Evolutionary conservation across 768 basidiomycete genomes (phyloP).

Genomic region (Leccinum subtestaceum): DNA sequence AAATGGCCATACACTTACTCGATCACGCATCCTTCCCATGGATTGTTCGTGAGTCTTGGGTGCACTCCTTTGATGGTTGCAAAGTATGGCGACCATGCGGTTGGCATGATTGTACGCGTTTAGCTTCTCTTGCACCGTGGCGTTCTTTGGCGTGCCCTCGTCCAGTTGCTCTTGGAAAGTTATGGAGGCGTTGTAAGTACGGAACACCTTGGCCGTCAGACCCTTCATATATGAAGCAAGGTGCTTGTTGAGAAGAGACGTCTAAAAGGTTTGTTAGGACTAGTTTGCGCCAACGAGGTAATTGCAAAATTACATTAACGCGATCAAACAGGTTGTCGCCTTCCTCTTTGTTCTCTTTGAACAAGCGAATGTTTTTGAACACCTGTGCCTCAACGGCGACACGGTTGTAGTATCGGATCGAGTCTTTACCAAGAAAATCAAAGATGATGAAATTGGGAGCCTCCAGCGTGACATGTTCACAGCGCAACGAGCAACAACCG

Average conservation of each 20-base stretch:
- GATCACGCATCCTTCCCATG: slow-evolving; percentile 92
- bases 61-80: slow-evolving; percentile 96
- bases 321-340: slow-evolving; percentile 93
- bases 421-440: slow-evolving; percentile 99
- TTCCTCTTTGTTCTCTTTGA: slow-evolving; percentile 90
- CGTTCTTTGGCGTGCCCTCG: slow-evolving; percentile 61
- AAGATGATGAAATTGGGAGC: slow-evolving; percentile 86
- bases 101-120: slow-evolving; percentile 98
- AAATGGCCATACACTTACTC: slow-evolving; percentile 48
- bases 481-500: slow-evolving; percentile 96
- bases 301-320: slow-evolving; percentile 58
- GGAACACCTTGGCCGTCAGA: slow-evolving; percentile 97
- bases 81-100: slow-evolving; percentile 93
- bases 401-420: slow-evolving; percentile 93
- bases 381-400: slow-evolving; percentile 88
- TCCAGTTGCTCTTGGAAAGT: slow-evolving; percentile 93
- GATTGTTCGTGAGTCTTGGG: slow-evolving; percentile 91
- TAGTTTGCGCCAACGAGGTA: slow-evolving; percentile 12
- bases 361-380: slow-evolving; percentile 97
- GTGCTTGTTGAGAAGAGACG: slow-evolving; percentile 85
- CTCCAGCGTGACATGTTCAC: slow-evolving; percentile 92
- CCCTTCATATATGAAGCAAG: slow-evolving; percentile 94
- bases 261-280: slow-evolving; percentile 44
- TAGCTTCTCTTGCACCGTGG: slow-evolving; percentile 90
- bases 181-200: slow-evolving; percentile 98